These are phyloP conservation scores for Tylopilus plumbeoviolaceoides DNA, from an alignment of 768 basidiomycete species.

Conservation along the genomic window DNA sequence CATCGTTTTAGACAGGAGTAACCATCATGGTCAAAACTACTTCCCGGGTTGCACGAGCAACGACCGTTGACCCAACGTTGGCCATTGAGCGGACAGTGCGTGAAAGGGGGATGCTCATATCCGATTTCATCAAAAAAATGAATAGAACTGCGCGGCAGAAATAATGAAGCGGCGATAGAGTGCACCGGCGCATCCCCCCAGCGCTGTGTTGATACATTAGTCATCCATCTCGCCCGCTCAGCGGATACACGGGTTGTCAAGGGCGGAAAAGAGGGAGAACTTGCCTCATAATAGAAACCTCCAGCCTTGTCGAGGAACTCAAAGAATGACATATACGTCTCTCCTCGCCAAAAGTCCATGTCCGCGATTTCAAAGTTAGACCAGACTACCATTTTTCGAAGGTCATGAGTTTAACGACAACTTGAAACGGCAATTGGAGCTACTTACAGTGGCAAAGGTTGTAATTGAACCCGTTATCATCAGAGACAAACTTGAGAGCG, in stretches of 20 bases:
- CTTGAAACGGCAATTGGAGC: neutral
- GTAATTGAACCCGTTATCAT: constrained; percentile 59
- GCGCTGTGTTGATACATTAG: constrained; percentile 40
- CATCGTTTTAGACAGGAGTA: constrained; percentile 27
- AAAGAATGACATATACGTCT: constrained; percentile 82
- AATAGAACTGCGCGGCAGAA: constrained; percentile 83
- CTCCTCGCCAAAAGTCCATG: constrained; percentile 80
- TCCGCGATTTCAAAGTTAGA: constrained; percentile 91
- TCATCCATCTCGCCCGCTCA: neutral
- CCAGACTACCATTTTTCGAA: constrained; percentile 56
- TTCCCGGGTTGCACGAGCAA: constrained; percentile 22
- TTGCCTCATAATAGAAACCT: constrained; percentile 86
- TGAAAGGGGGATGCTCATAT: constrained; percentile 28
- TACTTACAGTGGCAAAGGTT: constrained; percentile 62
- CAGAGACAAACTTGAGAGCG: constrained; percentile 57
- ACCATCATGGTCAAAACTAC: constrained; percentile 27
- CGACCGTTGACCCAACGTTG: constrained; percentile 21
- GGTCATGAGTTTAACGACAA: neutral
- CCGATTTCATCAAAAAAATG: constrained; percentile 95
- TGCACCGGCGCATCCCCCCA: constrained; percentile 96
- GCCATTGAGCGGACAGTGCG: constrained; percentile 20
- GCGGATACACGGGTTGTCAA: neutral
- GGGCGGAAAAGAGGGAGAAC: neutral
- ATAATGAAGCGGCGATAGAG: constrained; percentile 87
- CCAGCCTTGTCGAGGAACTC: constrained; percentile 74